phyloP scores from a whole-genome alignment of 1,284 basidiomycete species.

The Ceratobasidium sp. region DNA sequence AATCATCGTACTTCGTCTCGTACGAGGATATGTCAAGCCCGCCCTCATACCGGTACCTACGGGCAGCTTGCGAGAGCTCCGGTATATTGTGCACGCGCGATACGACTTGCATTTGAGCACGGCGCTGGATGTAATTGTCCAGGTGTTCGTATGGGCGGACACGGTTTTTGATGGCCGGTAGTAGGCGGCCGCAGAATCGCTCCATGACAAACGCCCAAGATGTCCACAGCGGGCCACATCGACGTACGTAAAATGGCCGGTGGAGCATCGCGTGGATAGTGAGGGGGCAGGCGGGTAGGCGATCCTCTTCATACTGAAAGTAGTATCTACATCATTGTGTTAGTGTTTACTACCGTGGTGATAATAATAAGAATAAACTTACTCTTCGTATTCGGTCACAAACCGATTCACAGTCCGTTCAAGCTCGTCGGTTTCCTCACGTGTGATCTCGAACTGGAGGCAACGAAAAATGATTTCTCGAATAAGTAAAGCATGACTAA shows the following conservation, averaged over 20 bases:
- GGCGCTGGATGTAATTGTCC: slow-evolving; percentile 47
- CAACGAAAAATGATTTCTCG: slow-evolving; percentile 47
- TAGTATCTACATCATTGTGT: slow-evolving; percentile 47
- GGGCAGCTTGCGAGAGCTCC: background rate
- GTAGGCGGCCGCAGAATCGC: slow-evolving; percentile 28
- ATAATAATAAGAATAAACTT: slow-evolving; percentile 1
- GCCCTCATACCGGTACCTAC: background rate
- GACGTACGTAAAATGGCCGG: slow-evolving; percentile 51
- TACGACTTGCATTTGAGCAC: slow-evolving; percentile 45
- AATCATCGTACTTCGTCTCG: background rate
- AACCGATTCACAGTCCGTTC: slow-evolving; percentile 53
- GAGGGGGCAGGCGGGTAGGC: slow-evolving; percentile 53
- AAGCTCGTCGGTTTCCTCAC: slow-evolving; percentile 52
- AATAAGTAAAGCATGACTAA: slow-evolving; percentile 47
- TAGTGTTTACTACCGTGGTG: background rate
- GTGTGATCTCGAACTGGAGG: slow-evolving; percentile 55
- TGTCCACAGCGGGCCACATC: slow-evolving; percentile 54
- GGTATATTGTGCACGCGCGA: background rate
- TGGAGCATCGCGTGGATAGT: slow-evolving; percentile 57
- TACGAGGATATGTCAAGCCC: background rate
- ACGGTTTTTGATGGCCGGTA: slow-evolving; percentile 47
- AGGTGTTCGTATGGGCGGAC: slow-evolving; percentile 49
- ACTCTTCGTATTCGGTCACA: slow-evolving; percentile 58
- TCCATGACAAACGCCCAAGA: slow-evolving; percentile 56
- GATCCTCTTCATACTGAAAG: slow-evolving; percentile 51